Evolutionary conservation across 805 yeast species (phyloP).

Genomic region (Ogataea thermomethanolica): DNA sequence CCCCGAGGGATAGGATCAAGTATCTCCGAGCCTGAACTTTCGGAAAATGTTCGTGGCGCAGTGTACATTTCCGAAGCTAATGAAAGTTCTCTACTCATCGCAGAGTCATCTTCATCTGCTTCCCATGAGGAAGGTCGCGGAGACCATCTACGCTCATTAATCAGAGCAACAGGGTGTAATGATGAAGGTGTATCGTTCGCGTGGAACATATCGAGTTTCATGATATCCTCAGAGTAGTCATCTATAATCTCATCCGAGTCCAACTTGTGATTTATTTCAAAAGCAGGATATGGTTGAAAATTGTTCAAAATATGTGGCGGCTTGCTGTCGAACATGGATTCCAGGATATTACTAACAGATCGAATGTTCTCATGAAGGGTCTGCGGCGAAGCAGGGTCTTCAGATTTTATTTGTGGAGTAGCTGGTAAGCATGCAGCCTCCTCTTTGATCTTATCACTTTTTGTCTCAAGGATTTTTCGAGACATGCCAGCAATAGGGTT

Average conservation of each 20-base stretch:
- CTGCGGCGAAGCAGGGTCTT: not conserved
- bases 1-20: conserved; percentile 33
- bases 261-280: not conserved
- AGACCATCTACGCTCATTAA: conserved; percentile 5
- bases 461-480: conserved; percentile 9
- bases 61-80: not conserved
- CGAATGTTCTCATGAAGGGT: conserved; percentile 5
- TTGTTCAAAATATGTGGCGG: conserved; percentile 9
- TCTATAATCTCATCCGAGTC: conserved; percentile 20
- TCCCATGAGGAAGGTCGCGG: not conserved
- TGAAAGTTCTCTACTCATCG: conserved; percentile 1
- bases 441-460: no score
- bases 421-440: not conserved
- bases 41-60: conserved; percentile 12
- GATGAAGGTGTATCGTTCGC: conserved; percentile 3
- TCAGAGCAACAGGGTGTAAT: conserved; percentile 16
- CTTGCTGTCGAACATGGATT: conserved; percentile 6
- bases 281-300: not conserved
- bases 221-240: conserved; percentile 38
- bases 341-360: conserved; percentile 6
- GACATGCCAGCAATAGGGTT: conserved; percentile 28
- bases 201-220: conserved; percentile 29
- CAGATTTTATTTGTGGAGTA: not conserved
- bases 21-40: conserved; percentile 16
- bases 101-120: conserved; percentile 12